A percentile compares a stretch with the other conserved stretches of the same genome.
These are phyloP conservation scores for Pseudogymnoascus sp. DNA, from an alignment of 2,329 filamentous ascomycete genomes.

Conservation along the genomic window DNA sequence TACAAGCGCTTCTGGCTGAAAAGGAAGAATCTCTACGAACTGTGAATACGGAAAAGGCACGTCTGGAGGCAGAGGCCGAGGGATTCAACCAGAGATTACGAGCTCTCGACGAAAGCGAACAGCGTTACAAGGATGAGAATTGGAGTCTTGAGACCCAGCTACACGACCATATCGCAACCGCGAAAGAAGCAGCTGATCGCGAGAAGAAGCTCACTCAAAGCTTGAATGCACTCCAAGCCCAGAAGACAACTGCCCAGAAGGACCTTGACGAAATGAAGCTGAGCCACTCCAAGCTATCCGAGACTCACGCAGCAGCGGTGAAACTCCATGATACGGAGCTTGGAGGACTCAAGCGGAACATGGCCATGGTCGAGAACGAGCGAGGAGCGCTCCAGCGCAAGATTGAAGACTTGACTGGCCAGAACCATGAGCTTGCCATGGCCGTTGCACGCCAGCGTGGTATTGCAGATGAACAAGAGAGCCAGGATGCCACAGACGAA, in stretches of 20 bases:
- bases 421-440: slow-evolving; percentile 86
- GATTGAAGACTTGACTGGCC: slow-evolving; percentile 77
- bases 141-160: slow-evolving; percentile 93
- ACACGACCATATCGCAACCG: slow-evolving; percentile 69
- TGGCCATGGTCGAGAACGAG: slow-evolving; percentile 72
- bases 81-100: slow-evolving; percentile 73
- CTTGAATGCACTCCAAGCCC: slow-evolving; percentile 61
- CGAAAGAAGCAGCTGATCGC: slow-evolving; percentile 71
- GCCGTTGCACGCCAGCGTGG: slow-evolving; percentile 71
- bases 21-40: slow-evolving; percentile 80
- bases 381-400: slow-evolving; percentile 72
- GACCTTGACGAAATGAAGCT: slow-evolving; percentile 88
- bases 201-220: slow-evolving; percentile 75
- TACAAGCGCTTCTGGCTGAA: slow-evolving; percentile 79
- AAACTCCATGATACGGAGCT: slow-evolving; percentile 89
- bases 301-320: slow-evolving; percentile 69
- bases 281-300: slow-evolving; percentile 67
- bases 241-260: slow-evolving; percentile 72
- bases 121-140: slow-evolving; percentile 96
- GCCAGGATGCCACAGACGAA: slow-evolving; percentile 53
- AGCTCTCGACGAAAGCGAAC: slow-evolving; percentile 84
- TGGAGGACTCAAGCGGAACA: slow-evolving; percentile 72
- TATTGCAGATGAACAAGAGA: slow-evolving; percentile 58
- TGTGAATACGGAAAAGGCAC: slow-evolving; percentile 66
- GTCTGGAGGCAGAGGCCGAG: slow-evolving; percentile 76